Conservation (phyloP, 106 monocot genomes). For the Platanthera zijinensis region DNA sequence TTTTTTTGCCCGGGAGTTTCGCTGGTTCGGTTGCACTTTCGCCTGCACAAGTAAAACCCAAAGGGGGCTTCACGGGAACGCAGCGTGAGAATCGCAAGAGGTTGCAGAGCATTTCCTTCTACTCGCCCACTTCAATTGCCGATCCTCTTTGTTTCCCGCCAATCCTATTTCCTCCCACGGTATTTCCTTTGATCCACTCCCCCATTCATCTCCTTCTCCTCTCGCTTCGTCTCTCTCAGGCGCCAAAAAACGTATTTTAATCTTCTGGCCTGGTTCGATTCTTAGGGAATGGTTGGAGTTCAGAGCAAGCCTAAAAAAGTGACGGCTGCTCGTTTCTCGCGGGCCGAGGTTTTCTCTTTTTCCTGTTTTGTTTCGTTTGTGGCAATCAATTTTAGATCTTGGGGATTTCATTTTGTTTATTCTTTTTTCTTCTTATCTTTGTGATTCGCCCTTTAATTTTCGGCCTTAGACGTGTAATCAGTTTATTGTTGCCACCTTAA, state of each 20-base stretch:
- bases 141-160: too few species aligned
- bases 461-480: not conserved
- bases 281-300: conserved; percentile 1
- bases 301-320: not conserved
- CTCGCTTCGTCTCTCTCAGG: not conserved
- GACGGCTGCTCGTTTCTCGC: not conserved
- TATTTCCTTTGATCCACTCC: too few species aligned
- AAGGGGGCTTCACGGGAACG: too few species aligned
- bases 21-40: too few species aligned
- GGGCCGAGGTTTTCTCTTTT: not conserved
- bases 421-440: not conserved
- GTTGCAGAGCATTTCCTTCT: too few species aligned
- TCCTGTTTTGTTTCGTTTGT: not conserved
- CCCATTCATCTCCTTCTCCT: not conserved
- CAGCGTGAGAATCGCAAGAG: too few species aligned
- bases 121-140: too few species aligned
- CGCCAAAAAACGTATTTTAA: not conserved
- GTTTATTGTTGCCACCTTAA: not conserved
- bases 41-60: too few species aligned
- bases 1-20: too few species aligned
- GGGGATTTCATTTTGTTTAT: not conserved
- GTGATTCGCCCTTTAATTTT: not conserved
- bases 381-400: not conserved
- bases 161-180: too few species aligned
- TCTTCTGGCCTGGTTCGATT: not conserved